Conservation (phyloP, 2,329 filamentous ascomycete species). For the Ophiostoma ulmi region DNA sequence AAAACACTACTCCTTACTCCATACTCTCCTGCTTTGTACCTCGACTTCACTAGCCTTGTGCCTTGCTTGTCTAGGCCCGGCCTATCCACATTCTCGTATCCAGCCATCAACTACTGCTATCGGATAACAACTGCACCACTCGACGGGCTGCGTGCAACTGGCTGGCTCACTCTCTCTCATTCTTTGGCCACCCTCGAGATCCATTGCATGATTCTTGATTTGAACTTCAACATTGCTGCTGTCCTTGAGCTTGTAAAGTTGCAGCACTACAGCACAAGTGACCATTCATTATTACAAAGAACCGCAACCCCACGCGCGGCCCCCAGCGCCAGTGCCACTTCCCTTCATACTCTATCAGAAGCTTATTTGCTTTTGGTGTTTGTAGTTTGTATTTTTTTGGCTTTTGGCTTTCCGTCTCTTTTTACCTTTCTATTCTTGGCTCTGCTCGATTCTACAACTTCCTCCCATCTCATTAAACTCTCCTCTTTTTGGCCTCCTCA, state of each 20-base stretch:
- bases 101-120: background rate
- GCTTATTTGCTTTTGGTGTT: background rate
- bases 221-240: background rate
- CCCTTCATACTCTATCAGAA: background rate
- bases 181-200: background rate
- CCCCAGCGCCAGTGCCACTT: too few species aligned
- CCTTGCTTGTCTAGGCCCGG: background rate
- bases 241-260: background rate
- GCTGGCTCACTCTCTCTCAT: background rate
- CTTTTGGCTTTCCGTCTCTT: too few species aligned
- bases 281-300: background rate
- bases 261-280: background rate
- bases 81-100: background rate
- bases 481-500: too few species aligned
- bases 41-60: background rate
- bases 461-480: too few species aligned
- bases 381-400: background rate
- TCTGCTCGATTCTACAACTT: too few species aligned
- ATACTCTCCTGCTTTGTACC: background rate
- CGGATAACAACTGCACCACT: background rate
- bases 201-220: background rate
- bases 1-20: background rate
- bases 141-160: background rate
- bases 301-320: background rate
- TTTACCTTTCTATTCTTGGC: too few species aligned